Conservation (phyloP, 1,284 basidiomycete species). For the Cutaneotrichosporon sp. region DNA sequence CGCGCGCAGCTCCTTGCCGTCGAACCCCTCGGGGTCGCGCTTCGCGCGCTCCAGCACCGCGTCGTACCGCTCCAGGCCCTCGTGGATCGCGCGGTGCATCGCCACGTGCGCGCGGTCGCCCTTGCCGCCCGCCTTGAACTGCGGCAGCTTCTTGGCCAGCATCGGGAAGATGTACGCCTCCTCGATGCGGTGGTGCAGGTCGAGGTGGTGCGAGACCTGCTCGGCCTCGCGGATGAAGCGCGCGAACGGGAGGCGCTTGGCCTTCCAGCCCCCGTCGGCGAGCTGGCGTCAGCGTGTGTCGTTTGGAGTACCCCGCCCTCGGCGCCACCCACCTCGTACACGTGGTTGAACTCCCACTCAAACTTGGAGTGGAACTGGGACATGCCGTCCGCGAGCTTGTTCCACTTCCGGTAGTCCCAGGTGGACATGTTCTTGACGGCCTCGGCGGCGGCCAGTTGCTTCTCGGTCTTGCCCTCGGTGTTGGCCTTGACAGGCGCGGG, state of each 20-base stretch:
- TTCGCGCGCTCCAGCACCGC: constrained; percentile 58
- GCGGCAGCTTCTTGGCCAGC: constrained; percentile 64
- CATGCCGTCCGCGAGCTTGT: constrained; percentile 47
- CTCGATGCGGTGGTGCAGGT: constrained; percentile 65
- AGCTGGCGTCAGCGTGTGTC: constrained; percentile 54
- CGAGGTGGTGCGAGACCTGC: constrained; percentile 60
- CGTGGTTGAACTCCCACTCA: constrained; percentile 42
- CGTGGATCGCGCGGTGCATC: constrained; percentile 67
- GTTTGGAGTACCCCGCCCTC: constrained; percentile 18
- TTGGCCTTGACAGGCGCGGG: too few relatives aligned
- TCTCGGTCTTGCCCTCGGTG: neutral
- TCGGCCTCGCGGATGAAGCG: constrained; percentile 58
- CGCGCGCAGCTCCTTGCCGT: constrained; percentile 60
- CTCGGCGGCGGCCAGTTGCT: neutral
- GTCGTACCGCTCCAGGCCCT: constrained; percentile 60
- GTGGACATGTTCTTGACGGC: neutral
- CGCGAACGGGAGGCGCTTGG: constrained; percentile 55
- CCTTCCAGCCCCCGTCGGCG: constrained; percentile 60
- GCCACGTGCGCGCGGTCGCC: constrained; percentile 61
- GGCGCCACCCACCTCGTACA: constrained; percentile 35
- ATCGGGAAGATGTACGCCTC: constrained; percentile 64
- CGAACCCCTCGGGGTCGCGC: constrained; percentile 60
- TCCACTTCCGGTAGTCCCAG: constrained; percentile 14
- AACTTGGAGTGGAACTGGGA: constrained; percentile 48
- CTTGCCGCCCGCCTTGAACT: constrained; percentile 56